Evolutionary conservation across 2,329 filamentous ascomycete species (phyloP).

Genomic region (Talaromyces rugulosus): DNA sequence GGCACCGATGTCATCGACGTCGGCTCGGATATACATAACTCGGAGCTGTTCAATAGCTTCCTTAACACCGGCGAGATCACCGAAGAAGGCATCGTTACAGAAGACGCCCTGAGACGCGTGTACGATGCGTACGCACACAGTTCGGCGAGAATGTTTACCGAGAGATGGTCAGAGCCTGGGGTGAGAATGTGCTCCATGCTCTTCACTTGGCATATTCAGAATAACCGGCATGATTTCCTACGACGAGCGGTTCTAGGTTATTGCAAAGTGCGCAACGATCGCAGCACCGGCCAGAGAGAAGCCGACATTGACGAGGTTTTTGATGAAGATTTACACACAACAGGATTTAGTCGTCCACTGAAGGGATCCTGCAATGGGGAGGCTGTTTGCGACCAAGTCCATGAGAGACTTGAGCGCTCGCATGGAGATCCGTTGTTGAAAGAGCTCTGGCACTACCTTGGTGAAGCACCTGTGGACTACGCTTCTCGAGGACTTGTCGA

Average conservation of each 20-base stretch:
- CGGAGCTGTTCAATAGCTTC: constrained; percentile 22
- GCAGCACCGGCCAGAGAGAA: constrained; percentile 13
- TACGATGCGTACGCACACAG: constrained; percentile 24
- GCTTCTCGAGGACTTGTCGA: constrained; percentile 14
- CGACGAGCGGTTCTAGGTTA: constrained; percentile 19
- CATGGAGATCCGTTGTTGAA: constrained; percentile 11
- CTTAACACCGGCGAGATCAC: constrained; percentile 22
- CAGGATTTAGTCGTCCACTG: constrained; percentile 19
- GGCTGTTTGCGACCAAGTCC: constrained; percentile 17
- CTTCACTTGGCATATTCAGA: constrained; percentile 24
- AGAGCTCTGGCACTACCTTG: constrained; percentile 15
- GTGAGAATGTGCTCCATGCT: constrained; percentile 18
- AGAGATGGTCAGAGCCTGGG: constrained; percentile 21
- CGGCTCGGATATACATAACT: constrained; percentile 19
- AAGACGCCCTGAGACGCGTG: constrained; percentile 19
- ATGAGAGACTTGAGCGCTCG: constrained; percentile 5
- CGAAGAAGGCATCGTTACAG: constrained; percentile 18
- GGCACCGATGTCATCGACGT: constrained; percentile 21
- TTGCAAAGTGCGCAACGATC: constrained; percentile 14
- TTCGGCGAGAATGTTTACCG: constrained; percentile 19
- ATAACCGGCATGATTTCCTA: constrained; percentile 20
- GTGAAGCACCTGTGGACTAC: constrained; percentile 16
- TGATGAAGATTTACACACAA: constrained; percentile 19
- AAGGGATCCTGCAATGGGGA: constrained; percentile 18
- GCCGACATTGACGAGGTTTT: constrained; percentile 23